phyloP scores from a whole-genome alignment of 176 grass and related monocot genomes.

The Carex kokanica region DNA sequence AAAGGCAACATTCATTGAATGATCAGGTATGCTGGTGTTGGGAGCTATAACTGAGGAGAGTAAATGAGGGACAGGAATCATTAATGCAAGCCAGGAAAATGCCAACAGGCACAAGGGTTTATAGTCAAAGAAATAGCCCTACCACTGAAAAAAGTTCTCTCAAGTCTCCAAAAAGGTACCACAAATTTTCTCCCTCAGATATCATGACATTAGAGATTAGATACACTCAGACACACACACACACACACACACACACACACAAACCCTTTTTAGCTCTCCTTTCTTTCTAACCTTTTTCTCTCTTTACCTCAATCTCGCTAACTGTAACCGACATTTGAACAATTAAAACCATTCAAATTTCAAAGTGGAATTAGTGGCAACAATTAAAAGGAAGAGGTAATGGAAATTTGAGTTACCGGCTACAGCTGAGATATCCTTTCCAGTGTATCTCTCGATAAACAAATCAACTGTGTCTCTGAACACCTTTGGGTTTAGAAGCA shows the following conservation, averaged over 20 bases:
- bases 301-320: neutral
- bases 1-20: neutral
- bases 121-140: constrained; percentile 24
- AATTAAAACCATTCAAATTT: neutral
- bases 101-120: neutral
- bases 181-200: neutral
- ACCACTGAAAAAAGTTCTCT: constrained; percentile 15
- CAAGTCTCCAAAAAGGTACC: constrained; percentile 15
- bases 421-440: constrained; percentile 65
- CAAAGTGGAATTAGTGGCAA: neutral
- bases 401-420: constrained; percentile 44
- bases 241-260: neutral
- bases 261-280: neutral
- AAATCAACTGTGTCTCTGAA: constrained; percentile 91
- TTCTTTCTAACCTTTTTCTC: neutral
- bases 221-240: neutral
- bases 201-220: constrained; percentile 13
- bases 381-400: constrained; percentile 9
- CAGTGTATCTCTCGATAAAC: constrained; percentile 82
- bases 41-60: neutral
- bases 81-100: neutral
- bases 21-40: neutral
- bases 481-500: constrained; percentile 63
- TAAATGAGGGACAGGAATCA: neutral
- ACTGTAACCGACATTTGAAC: constrained; percentile 3